phyloP scores from a whole-genome alignment of 257 asterid genomes.

The Petunia secreta region DNA sequence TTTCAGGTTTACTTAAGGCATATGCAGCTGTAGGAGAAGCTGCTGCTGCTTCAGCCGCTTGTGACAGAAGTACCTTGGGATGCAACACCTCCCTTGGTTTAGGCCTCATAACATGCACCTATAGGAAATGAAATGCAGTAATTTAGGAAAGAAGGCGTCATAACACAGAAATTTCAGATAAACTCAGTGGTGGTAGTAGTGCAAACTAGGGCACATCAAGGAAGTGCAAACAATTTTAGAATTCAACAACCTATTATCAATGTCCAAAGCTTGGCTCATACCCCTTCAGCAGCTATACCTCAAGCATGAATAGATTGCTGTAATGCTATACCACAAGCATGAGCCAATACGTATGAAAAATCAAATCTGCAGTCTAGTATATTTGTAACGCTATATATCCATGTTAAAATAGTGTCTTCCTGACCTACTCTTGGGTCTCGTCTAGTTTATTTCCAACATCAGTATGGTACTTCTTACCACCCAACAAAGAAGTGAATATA shows the following conservation, averaged over 20 bases:
- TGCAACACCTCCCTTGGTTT: slow-evolving; percentile 65
- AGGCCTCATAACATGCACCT: slow-evolving; percentile 85
- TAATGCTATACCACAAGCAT: no score
- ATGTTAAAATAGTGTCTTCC: no score
- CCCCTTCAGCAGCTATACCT: no score
- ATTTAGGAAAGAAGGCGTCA: not conserved
- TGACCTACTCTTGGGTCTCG: no score
- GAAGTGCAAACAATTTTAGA: not conserved
- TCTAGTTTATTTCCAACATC: no score
- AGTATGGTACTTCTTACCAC: no score
- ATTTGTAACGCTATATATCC: not conserved
- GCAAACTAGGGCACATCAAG: not conserved
- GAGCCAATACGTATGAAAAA: no score
- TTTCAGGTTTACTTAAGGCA: slow-evolving; percentile 74
- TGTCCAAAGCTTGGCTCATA: no score
- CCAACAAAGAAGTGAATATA: not conserved
- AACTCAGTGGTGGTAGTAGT: not conserved
- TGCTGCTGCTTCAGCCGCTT: slow-evolving; percentile 98
- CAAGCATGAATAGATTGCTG: no score
- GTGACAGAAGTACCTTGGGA: slow-evolving; percentile 85
- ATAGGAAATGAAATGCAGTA: not conserved
- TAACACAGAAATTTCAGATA: not conserved
- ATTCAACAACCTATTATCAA: no score
- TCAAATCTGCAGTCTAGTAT: not conserved
- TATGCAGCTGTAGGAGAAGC: slow-evolving; percentile 98